Base-by-base conservation (phyloP, 2,329 filamentous ascomycete species). In the Sphaceloma murrayae region DNA sequence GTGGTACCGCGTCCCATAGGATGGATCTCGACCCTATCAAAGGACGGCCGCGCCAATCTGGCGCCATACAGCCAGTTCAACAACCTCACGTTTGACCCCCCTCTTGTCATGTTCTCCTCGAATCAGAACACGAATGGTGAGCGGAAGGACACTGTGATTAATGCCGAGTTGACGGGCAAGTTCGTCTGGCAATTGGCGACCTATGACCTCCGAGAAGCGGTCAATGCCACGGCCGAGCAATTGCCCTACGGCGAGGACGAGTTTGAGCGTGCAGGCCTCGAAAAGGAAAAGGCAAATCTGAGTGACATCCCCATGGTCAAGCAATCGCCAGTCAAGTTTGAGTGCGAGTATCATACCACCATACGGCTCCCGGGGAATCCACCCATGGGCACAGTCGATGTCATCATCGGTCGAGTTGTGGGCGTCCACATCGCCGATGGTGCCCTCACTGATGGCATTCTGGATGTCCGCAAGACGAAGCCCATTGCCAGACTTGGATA, bases 61-160 rank as follows among this genome's bases (percentile, higher is more conserved):
- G 75, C 75, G 0, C 75, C 75, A 0, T 79, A 74, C 59, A 70
- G 63, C 0, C 75, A 79, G 58, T 79, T 79, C 66, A 77, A 73
- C 58, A 78, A 78, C 51, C 66, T 79, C 0, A 77, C 72, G 22
- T 79, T 77, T 58, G 73, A 77, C 54, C 75, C 75, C 0, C 75
- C 75, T 0, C 77, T 76, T 53, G 69, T 79, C 19, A 75, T 79
- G 69, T 79, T 80, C 66, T 65, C 63, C 24, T 67, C 71, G 2
- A 78, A 79, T 58, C 72, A 77, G 55, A 74, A 69, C 0, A 59
- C 66, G 0, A 50, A 58, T 6, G 55, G 54, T 2, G 42, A 52
- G 0, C 68, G 70, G 46, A 79, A 79, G 55, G 74, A 79, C 58
- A 76, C 69, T 0, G 72, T 74, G 22, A 57, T 62, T 52, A 79